Evolutionary conservation across 2,329 filamentous ascomycete genomes (phyloP).

Genomic region (Ophiostoma populinum): DNA sequence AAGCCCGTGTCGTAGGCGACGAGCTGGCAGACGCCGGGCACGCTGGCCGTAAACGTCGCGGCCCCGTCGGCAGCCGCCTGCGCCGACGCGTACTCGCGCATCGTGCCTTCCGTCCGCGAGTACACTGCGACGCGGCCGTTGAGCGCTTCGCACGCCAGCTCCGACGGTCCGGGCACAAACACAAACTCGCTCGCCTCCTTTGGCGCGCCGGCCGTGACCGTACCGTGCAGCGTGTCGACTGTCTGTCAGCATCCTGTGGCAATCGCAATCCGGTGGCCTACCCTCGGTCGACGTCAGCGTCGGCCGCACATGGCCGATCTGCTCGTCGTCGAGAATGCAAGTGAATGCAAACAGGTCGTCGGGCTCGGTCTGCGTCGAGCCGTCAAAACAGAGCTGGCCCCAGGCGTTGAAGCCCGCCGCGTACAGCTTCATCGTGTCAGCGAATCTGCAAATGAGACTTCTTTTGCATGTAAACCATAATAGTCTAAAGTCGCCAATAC

Average conservation of each 20-base stretch:
- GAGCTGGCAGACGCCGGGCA: slow-evolving; percentile 21
- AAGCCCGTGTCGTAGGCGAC: slow-evolving; percentile 33
- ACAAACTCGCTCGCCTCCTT: too few relatives aligned
- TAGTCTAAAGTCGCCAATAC: too few relatives aligned
- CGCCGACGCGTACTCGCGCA: slow-evolving; percentile 16
- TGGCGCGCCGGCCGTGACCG: neutral
- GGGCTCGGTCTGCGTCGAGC: slow-evolving; percentile 17
- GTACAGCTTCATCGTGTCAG: slow-evolving; percentile 24
- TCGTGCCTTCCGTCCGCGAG: neutral
- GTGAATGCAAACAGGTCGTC: slow-evolving; percentile 29
- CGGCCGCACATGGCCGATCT: slow-evolving; percentile 20
- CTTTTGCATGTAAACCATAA: too few relatives aligned
- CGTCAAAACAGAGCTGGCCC: slow-evolving; percentile 30
- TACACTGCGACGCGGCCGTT: neutral
- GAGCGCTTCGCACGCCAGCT: neutral
- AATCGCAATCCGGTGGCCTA: slow-evolving; percentile 26
- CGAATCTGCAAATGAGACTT: too few relatives aligned
- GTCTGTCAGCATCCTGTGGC: too few relatives aligned
- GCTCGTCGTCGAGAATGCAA: slow-evolving; percentile 21
- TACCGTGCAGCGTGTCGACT: slow-evolving; percentile 2
- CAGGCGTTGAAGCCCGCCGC: slow-evolving; percentile 42
- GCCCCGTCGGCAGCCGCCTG: neutral
- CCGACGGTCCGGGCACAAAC: too few relatives aligned
- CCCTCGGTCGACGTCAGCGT: slow-evolving; percentile 29
- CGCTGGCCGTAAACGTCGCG: slow-evolving; percentile 11